Conservation (phyloP, 2,329 filamentous ascomycete species). For the Pseudogymnoascus sp. region DNA sequence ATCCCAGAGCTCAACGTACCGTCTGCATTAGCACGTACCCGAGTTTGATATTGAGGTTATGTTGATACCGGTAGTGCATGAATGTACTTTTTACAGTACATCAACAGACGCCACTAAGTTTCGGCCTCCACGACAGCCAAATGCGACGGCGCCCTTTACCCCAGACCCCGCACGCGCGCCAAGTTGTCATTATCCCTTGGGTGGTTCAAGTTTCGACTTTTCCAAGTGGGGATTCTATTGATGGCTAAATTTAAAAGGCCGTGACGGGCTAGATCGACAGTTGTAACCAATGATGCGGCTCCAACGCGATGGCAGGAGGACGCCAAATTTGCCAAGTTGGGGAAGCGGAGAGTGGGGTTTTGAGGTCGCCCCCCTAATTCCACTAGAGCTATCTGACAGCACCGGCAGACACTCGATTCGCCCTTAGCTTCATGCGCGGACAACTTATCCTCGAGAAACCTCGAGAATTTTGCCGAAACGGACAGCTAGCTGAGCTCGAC, state of each 20-base stretch:
- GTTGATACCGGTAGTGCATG: not conserved
- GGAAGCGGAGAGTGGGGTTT: not conserved
- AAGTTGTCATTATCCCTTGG: not conserved
- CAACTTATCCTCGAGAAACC: not conserved
- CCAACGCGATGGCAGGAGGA: not conserved
- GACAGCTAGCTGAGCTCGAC: not conserved
- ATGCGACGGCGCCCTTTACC: not conserved
- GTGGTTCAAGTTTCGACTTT: not conserved
- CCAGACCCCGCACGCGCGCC: constrained; percentile 4
- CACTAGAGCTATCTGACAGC: not conserved
- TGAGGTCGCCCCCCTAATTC: not conserved
- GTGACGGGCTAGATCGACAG: not conserved
- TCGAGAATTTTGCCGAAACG: not conserved
- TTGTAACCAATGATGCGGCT: not conserved
- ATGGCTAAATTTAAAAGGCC: not conserved
- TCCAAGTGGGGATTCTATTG: not conserved
- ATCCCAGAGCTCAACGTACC: not conserved
- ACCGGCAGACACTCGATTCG: not conserved
- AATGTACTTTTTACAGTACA: not conserved
- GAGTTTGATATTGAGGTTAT: not conserved
- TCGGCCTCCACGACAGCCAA: not conserved
- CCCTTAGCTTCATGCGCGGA: not conserved
- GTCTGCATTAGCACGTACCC: not conserved
- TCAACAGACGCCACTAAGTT: not conserved
- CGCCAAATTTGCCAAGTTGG: not conserved